Evolutionary conservation across 2,329 filamentous ascomycete species (phyloP).

Genomic region (Colletotrichum eleusines): DNA sequence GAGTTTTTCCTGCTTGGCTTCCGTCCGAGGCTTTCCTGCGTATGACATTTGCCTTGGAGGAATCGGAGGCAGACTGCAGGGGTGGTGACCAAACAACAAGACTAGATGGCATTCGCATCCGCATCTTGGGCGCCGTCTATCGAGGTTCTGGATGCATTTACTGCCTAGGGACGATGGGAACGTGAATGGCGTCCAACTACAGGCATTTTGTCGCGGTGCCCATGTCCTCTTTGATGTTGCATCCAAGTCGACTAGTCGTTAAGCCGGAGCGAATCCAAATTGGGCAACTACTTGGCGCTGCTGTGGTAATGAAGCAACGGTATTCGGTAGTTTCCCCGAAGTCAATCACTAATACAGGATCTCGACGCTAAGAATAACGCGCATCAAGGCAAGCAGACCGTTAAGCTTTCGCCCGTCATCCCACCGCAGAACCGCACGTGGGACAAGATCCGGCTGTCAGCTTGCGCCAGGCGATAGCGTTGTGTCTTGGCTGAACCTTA

Average conservation of each 20-base stretch:
- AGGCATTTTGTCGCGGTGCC: slow-evolving; percentile 11
- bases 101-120: slow-evolving; percentile 33
- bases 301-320: slow-evolving; percentile 18
- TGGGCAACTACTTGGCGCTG: too few species aligned
- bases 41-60: background rate
- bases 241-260: background rate
- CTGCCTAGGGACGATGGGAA: background rate
- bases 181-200: background rate
- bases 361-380: background rate
- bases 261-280: slow-evolving; percentile 9
- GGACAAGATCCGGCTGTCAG: slow-evolving; percentile 6
- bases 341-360: background rate
- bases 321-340: slow-evolving; percentile 32
- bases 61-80: background rate
- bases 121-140: background rate
- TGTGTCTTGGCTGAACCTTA: slow-evolving; percentile 7
- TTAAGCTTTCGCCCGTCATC: slow-evolving; percentile 20
- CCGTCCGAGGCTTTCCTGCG: slow-evolving; percentile 10
- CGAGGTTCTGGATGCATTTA: background rate
- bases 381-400: background rate
- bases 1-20: slow-evolving; percentile 18
- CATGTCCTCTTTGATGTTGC: slow-evolving; percentile 7
- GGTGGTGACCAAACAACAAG: slow-evolving; percentile 11
- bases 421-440: slow-evolving; percentile 10
- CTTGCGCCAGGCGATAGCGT: slow-evolving; percentile 9